Evolutionary conservation across 768 basidiomycete genomes (phyloP), one percentile per base, ranked within the genome.

Genomic region (Boletus reticulatus): DNA sequence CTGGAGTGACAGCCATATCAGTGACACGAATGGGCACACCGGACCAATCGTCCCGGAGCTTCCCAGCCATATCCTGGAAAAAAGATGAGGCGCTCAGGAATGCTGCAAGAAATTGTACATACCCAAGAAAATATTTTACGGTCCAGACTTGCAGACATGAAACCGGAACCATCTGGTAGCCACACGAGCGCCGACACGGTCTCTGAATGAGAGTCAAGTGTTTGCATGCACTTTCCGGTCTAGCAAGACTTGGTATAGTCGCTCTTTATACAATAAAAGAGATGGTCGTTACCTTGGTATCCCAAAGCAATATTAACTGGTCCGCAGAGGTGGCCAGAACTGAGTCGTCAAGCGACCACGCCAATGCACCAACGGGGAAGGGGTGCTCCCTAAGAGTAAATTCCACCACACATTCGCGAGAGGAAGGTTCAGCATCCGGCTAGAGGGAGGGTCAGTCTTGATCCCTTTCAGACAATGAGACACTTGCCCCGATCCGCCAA

Each of bases 301-400:
- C 87, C 94, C 94, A 99, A 65, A 98, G 77, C 74, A 89, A 88
- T 70, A 99, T 87, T 47, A 75, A 70, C 45, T 87, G 78, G 59
- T 98, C 94, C 22, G 92, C 80, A 39, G 88, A 86, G 7, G 93
- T 94, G 43, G 97, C 79, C 56, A 99, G 76, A 59, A 89, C 79
- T 19, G 82, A 75, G 66, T 95, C 94, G 64, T 98, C 93, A 49
- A 88, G 78, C 27, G 97, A 98, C 95, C 96, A 99, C 1, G 94
- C 87, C 55, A 99, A 74, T 62, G 85, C 88, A 43, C 86, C 86
- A 4, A 98, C 87, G 10, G 85, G 68, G 67, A 88, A 88, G 27
- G 78, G 77, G 69, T 97, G 94, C n/a, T 88, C 92, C 38, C 80
- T 75, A 50, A 98, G 73, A 29, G 80, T 80, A 56, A 76, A 76